Base-by-base conservation (phyloP, 257 asterid species). In the Scutellaria baicalensis region DNA sequence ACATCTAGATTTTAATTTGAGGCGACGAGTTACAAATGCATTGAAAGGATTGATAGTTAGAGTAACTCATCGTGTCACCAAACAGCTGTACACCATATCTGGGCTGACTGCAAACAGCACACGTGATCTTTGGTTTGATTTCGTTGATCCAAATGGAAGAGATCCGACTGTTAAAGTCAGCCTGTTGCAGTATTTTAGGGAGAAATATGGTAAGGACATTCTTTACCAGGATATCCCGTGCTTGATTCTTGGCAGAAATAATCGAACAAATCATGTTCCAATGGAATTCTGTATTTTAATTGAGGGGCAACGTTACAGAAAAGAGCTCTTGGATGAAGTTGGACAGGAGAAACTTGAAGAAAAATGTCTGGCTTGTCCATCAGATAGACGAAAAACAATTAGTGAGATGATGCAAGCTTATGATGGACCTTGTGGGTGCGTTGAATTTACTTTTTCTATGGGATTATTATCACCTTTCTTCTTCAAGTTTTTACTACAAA, bases 371-470 rank as follows among this genome's bases (percentile, higher is more conserved):
- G 82, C 82, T 76, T 27, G 44, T 52, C 91, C 95, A 12, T 55
- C 17, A 1, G 79, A 75, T n/a, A 83, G 96, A 63, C 77, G 56
- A 73, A 48, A 49, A 9, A 38, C 74, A 16, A 85, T 86, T 45
- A 57, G 68, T 61, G 84, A 75, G 66, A 84, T 83, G 85, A 79
- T 90, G 81, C 79, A 58, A 54, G 89, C 84, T 52, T 14, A 58
- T 56, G 95, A 90, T 82, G 96, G 95, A 61, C 95, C 96, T 64
- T 77, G 77, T 54, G 95, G 96, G 96, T 88, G 84, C 16, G 83
- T 80, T 27, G 54, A 13, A 40, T 63, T 65, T 60, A 17, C 59
- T 47, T 36, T 17, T 31, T 18, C 75, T 35, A 1, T 11, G 8
- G 13, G 18, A 6, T 16, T 31, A 56, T 51, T 9, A 9, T 55